phyloP scores from a whole-genome alignment of 78 protist genomes.

The Dictyostelium purpureum region DNA sequence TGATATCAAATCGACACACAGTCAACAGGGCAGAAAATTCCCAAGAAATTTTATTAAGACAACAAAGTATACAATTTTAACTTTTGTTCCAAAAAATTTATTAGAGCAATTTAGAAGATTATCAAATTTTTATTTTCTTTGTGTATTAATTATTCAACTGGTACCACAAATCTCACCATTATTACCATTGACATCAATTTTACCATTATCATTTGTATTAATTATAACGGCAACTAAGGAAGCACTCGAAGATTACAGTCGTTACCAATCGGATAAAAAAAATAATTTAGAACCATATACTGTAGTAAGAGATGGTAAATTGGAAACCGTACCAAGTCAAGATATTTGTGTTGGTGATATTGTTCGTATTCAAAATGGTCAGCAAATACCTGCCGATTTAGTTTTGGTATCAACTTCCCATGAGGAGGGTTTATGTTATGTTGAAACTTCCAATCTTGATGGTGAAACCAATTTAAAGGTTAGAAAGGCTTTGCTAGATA shows the following conservation, averaged over 20 bases:
- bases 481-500: slow-evolving; percentile 44
- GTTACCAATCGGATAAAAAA: slow-evolving; percentile 48
- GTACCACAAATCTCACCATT: slow-evolving; percentile 87
- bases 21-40: slow-evolving; percentile 39
- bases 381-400: slow-evolving; percentile 75
- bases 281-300: slow-evolving; percentile 45
- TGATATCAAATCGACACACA: slow-evolving; percentile 42
- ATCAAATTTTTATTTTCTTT: slow-evolving; percentile 87
- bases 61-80: slow-evolving; percentile 79
- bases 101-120: slow-evolving; percentile 85
- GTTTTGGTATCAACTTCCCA: slow-evolving; percentile 39
- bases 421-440: slow-evolving; percentile 78
- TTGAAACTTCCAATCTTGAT: slow-evolving; percentile 80
- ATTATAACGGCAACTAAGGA: slow-evolving; percentile 80
- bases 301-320: slow-evolving; percentile 19
- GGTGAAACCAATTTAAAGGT: slow-evolving; percentile 82
- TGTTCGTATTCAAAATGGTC: slow-evolving; percentile 59
- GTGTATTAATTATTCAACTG: slow-evolving; percentile 83
- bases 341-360: slow-evolving; percentile 79
- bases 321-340: slow-evolving; percentile 38
- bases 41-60: slow-evolving; percentile 79
- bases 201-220: slow-evolving; percentile 88
- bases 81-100: slow-evolving; percentile 80
- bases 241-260: slow-evolving; percentile 84
- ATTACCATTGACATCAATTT: slow-evolving; percentile 82